Conservation (phyloP, 2,329 filamentous ascomycete genomes). For the Onygenales sp. region DNA sequence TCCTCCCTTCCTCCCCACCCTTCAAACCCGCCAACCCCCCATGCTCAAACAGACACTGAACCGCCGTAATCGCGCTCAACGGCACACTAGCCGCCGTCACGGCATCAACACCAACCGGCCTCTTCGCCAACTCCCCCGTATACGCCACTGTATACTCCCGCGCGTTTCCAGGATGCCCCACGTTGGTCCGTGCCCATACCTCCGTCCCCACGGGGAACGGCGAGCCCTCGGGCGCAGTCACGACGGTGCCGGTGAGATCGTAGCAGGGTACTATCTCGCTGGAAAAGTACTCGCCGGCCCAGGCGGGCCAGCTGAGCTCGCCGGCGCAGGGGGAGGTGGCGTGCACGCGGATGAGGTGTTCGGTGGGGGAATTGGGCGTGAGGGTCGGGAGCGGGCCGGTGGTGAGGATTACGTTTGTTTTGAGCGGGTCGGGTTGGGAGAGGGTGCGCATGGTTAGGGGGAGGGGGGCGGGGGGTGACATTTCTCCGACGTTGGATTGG, state of each 20-base stretch:
- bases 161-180: conserved; percentile 25
- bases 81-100: conserved; percentile 30
- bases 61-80: conserved; percentile 34
- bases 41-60: conserved; percentile 34
- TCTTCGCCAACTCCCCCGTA: conserved; percentile 26
- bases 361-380: conserved; percentile 11
- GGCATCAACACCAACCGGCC: conserved; percentile 26
- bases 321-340: conserved; percentile 29
- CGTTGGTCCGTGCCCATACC: conserved; percentile 28
- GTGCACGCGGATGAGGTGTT: conserved; percentile 32
- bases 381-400: conserved; percentile 11
- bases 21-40: conserved; percentile 16
- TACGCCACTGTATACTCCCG: conserved; percentile 27
- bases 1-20: conserved; percentile 3
- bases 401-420: neutral
- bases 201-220: conserved; percentile 29
- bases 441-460: neutral
- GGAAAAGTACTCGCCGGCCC: conserved; percentile 10
- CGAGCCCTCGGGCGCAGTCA: conserved; percentile 24
- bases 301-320: conserved; percentile 32
- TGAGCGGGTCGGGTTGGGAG: conserved; percentile 1
- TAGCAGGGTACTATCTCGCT: conserved; percentile 28
- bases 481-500: neutral
- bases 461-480: neutral
- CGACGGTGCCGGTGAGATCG: conserved; percentile 32